Evolutionary conservation across 208 protist species (phyloP).

Genomic region (Trypanosomatidae sp.): DNA sequence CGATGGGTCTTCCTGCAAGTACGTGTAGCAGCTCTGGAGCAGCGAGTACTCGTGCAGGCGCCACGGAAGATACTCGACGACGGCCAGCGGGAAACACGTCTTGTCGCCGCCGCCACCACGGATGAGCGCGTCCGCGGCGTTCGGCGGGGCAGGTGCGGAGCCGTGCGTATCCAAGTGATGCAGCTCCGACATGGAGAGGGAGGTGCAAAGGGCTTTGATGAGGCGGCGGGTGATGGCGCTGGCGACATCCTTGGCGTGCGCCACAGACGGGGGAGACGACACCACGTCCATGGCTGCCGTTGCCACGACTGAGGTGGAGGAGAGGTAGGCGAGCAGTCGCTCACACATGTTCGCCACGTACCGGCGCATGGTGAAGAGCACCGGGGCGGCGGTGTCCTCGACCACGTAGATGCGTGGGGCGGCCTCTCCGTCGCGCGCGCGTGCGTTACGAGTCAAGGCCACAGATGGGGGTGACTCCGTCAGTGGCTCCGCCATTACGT

Average conservation of each 20-base stretch:
- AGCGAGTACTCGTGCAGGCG: slow-evolving; percentile 71
- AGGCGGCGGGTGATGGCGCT: slow-evolving; percentile 9
- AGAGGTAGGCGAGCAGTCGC: slow-evolving; percentile 32
- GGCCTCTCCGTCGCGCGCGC: neutral
- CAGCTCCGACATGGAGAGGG: slow-evolving; percentile 27
- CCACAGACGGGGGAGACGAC: neutral
- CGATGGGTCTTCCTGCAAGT: slow-evolving; percentile 16
- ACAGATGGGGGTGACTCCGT: neutral
- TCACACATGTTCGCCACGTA: slow-evolving; percentile 75
- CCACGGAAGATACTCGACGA: slow-evolving; percentile 72
- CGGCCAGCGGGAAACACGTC: slow-evolving; percentile 54
- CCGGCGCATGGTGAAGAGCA: slow-evolving; percentile 52
- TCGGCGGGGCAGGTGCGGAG: neutral
- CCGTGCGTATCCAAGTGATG: neutral
- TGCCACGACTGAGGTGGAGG: slow-evolving; percentile 16
- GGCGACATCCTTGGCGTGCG: slow-evolving; percentile 5
- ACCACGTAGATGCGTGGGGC: slow-evolving; percentile 26
- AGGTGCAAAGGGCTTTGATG: slow-evolving; percentile 22
- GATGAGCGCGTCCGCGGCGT: neutral
- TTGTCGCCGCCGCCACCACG: slow-evolving; percentile 4
- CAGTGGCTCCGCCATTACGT: slow-evolving; percentile 19
- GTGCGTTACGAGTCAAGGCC: neutral
- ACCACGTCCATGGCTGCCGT: slow-evolving; percentile 4
- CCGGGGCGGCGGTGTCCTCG: slow-evolving; percentile 43
- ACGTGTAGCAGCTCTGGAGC: slow-evolving; percentile 51